Conservation (phyloP, 495 filamentous ascomycete genomes). For the Saxophila tyrrhenica region DNA sequence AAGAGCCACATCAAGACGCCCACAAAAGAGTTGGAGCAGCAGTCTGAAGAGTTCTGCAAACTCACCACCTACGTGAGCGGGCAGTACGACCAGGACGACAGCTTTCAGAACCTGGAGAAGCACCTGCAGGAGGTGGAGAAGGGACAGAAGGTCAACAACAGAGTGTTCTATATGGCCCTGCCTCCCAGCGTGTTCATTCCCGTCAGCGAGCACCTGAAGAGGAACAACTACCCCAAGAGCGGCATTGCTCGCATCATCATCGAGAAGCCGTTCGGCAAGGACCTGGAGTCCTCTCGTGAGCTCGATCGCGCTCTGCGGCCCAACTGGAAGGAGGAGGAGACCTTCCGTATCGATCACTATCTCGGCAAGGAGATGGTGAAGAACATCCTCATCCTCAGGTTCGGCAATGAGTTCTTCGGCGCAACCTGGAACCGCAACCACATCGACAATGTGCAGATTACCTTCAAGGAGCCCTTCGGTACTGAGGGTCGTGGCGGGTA, state of each 20-base stretch:
- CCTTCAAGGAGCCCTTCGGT: conserved; percentile 99
- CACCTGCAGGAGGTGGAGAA: conserved; percentile 85
- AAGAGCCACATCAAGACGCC: conserved; percentile 98
- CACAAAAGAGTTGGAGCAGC: conserved; percentile 93
- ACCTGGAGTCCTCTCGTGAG: conserved; percentile 84
- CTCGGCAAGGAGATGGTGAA: conserved; percentile 99
- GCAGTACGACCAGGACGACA: conserved; percentile 95
- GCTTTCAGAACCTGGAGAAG: conserved; percentile 75
- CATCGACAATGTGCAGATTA: conserved; percentile 97
- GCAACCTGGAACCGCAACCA: conserved; percentile 99
- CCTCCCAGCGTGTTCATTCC: conserved; percentile 96
- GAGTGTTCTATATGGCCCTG: conserved; percentile 98
- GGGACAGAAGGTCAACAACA: conserved; percentile 69
- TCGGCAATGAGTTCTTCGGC: conserved; percentile 98
- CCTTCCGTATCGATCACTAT: conserved; percentile 99
- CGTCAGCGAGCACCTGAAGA: conserved; percentile 93
- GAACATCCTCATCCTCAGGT: conserved; percentile 96
- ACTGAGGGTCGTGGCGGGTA: conserved; percentile 99
- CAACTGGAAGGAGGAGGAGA: conserved; percentile 98
- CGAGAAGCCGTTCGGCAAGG: conserved; percentile 99
- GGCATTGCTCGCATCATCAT: conserved; percentile 94
- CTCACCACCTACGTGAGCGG: conserved; percentile 89
- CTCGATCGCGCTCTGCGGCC: conserved; percentile 91
- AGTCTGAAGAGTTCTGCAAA: conserved; percentile 76
- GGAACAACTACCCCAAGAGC: conserved; percentile 81